phyloP scores from a whole-genome alignment of 2,329 filamentous ascomycete genomes.

The Penicillium sp. region DNA sequence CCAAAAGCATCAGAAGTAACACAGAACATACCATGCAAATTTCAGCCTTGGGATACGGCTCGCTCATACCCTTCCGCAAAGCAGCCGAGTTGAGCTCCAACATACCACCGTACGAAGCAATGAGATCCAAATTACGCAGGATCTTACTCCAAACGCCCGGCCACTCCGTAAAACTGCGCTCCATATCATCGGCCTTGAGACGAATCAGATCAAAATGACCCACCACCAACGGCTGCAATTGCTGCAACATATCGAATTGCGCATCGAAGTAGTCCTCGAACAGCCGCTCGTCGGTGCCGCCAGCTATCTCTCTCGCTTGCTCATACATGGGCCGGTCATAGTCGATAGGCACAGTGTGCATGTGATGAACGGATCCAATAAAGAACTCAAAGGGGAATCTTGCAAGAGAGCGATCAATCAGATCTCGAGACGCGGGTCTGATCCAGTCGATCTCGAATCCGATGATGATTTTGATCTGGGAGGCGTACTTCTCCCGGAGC shows the following conservation, averaged over 20 bases:
- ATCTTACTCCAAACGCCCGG: constrained; percentile 72
- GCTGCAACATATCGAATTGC: constrained; percentile 77
- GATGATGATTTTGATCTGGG: constrained; percentile 75
- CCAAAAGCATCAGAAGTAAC: neutral
- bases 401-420: constrained; percentile 61
- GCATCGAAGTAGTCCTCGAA: constrained; percentile 86
- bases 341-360: constrained; percentile 84
- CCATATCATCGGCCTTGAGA: constrained; percentile 71
- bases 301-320: constrained; percentile 59
- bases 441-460: constrained; percentile 96
- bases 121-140: constrained; percentile 70
- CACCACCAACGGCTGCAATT: constrained; percentile 73
- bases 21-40: constrained; percentile 69
- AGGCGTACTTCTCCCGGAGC: constrained; percentile 69
- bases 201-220: constrained; percentile 94
- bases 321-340: constrained; percentile 71
- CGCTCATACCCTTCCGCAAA: constrained; percentile 82
- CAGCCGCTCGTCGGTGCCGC: constrained; percentile 69
- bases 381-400: constrained; percentile 79
- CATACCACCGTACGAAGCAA: constrained; percentile 74
- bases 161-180: constrained; percentile 61
- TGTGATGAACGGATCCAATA: constrained; percentile 90
- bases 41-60: constrained; percentile 81
- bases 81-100: constrained; percentile 88
- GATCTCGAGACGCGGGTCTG: constrained; percentile 63